These are phyloP conservation scores for Aspergillus bridgeri DNA, from an alignment of 495 filamentous ascomycete genomes.

Conservation along the genomic window DNA sequence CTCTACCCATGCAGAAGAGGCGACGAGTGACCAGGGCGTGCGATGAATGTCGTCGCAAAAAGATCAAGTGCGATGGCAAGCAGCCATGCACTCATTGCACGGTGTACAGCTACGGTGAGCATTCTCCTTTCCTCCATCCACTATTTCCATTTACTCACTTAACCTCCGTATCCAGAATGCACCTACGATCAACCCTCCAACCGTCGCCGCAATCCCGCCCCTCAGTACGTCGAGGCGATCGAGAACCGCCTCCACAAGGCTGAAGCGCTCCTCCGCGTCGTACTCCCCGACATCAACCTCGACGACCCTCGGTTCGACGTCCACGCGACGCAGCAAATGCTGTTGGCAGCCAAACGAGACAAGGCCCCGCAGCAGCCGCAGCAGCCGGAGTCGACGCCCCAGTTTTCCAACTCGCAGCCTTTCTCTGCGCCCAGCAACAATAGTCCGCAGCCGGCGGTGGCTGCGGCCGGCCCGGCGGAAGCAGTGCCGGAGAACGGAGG, in stretches of 20 bases:
- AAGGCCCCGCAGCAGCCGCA: constrained; percentile 16
- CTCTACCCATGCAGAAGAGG: constrained; percentile 74
- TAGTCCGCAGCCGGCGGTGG: constrained; percentile 9
- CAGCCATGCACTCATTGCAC: constrained; percentile 98
- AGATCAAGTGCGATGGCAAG: constrained; percentile 98
- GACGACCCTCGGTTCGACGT: constrained; percentile 78
- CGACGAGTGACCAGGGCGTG: constrained; percentile 87
- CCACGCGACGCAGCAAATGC: constrained; percentile 52
- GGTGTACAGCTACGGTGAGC: constrained; percentile 94
- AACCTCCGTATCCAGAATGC: constrained; percentile 61
- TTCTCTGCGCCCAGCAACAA: constrained; percentile 11
- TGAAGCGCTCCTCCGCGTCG: constrained; percentile 70
- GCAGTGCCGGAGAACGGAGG: constrained; percentile 19
- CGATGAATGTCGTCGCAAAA: constrained; percentile 95
- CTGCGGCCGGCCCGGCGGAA: constrained; percentile 15
- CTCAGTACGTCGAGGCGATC: constrained; percentile 90
- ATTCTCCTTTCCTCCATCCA: constrained; percentile 1
- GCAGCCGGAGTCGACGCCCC: not conserved
- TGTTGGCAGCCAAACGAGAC: constrained; percentile 27
- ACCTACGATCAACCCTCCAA: constrained; percentile 98
- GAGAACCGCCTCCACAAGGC: constrained; percentile 82
- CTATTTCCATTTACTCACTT: constrained; percentile 28
- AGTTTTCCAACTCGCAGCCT: not conserved
- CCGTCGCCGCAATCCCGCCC: constrained; percentile 87
- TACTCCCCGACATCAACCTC: constrained; percentile 84